These are phyloP conservation scores for Gamarada debralockiae DNA, from an alignment of 495 filamentous ascomycete species.

Conservation along the genomic window DNA sequence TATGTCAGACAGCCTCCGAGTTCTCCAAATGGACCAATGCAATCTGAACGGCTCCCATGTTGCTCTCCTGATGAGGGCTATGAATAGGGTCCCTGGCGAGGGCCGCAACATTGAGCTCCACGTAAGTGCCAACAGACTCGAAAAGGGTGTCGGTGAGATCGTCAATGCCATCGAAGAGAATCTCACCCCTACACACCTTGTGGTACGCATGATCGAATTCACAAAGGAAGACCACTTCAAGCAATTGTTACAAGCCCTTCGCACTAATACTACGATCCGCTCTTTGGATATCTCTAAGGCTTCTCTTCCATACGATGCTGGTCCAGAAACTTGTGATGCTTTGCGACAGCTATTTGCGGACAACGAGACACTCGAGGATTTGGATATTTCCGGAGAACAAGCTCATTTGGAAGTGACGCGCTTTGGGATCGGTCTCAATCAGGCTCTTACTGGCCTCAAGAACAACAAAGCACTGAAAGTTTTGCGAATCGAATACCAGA, in stretches of 20 bases:
- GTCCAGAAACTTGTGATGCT: constrained; percentile 68
- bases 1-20: constrained; percentile 60
- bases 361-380: constrained; percentile 70
- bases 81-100: constrained; percentile 47
- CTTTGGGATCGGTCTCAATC: constrained; percentile 77
- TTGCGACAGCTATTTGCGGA: constrained; percentile 71
- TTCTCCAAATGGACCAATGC: constrained; percentile 74
- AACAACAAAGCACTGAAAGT: constrained; percentile 71
- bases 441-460: constrained; percentile 71
- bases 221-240: constrained; percentile 71
- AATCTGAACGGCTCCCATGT: constrained; percentile 73
- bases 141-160: constrained; percentile 61
- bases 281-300: constrained; percentile 87
- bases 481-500: constrained; percentile 66
- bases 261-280: constrained; percentile 66
- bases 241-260: constrained; percentile 66
- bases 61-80: constrained; percentile 72
- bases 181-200: constrained; percentile 65
- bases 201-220: constrained; percentile 84
- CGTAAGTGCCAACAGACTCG: constrained; percentile 78
- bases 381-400: constrained; percentile 88
- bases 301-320: constrained; percentile 75
- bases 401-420: constrained; percentile 82
- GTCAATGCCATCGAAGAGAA: constrained; percentile 62
- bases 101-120: constrained; percentile 69